Percentiles rank a stretch among this genome's conserved stretches.
phyloP scores from a whole-genome alignment of 495 filamentous ascomycete genomes.

The Talaromyces trachyspermus region DNA sequence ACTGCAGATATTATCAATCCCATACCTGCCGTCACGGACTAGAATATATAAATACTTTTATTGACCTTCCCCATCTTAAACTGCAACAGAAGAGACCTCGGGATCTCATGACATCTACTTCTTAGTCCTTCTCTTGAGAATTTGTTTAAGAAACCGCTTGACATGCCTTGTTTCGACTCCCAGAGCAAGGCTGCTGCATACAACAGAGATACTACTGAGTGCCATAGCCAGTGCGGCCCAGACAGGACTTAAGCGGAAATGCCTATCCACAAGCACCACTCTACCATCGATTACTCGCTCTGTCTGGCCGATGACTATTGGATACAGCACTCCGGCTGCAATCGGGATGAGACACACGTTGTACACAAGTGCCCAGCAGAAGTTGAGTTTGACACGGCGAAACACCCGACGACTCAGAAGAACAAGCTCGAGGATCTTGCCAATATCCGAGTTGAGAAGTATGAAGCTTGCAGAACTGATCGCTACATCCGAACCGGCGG shows the following conservation, averaged over 20 bases:
- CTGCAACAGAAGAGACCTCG: too few relatives aligned
- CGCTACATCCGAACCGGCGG: conserved; percentile 77
- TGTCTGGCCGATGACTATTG: conserved; percentile 45
- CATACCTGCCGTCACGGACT: too few relatives aligned
- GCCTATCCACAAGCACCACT: conserved; percentile 21
- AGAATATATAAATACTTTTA: too few relatives aligned
- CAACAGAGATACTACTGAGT: conserved; percentile 72
- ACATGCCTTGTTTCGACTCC: conserved; percentile 32
- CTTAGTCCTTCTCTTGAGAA: too few relatives aligned
- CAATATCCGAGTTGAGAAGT: conserved; percentile 66
- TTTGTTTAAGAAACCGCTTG: conserved; percentile 13
- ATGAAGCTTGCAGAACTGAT: conserved; percentile 78
- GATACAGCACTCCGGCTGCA: conserved; percentile 78
- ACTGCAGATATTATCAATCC: too few relatives aligned
- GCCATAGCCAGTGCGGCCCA: conserved; percentile 89
- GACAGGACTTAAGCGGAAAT: conserved; percentile 61
- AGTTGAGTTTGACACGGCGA: conserved; percentile 77
- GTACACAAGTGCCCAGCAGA: conserved; percentile 79
- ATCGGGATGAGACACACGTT: conserved; percentile 71
- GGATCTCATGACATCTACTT: too few relatives aligned
- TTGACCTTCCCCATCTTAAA: too few relatives aligned
- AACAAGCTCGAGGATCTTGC: conserved; percentile 63
- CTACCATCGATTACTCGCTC: conserved; percentile 28
- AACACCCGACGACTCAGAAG: conserved; percentile 68
- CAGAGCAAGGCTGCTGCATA: conserved; percentile 63